Base-by-base conservation (phyloP, 768 basidiomycete genomes). In the Tylopilus subfusipes region DNA sequence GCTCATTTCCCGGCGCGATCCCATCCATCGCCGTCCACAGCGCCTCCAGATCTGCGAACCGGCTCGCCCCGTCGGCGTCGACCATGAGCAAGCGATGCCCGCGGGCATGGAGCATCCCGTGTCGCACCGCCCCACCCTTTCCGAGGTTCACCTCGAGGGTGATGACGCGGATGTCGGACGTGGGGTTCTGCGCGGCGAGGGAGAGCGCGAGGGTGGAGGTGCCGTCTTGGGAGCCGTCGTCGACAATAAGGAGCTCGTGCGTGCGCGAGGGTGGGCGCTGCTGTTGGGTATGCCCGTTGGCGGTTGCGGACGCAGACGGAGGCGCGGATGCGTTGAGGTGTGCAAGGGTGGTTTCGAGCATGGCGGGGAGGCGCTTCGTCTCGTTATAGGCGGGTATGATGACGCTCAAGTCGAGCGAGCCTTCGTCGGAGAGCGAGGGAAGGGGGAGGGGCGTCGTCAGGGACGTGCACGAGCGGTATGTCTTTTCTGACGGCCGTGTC, bases 361-460 rank as follows among this genome's bases (percentile, higher is more conserved):
- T 98, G 42, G 75, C 68, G 0, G 85, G 88, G n/a, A 98, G 76
- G 18, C 95, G 83, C n/a, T 78, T 72, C 5, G 82, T 81, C 71
- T 97, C 95, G 64, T 97, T 97, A 78, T 85, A 98, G 0, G 95
- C 94, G 12, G 95, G 95, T 11, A 97, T 82, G 61, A 97, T 79
- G 62, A 98, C 78, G 27, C 84, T 85, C 38, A 98, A 76, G 64
- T 87, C 86, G 47, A 93, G 77, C 1, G 80, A 75, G 40, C 81
- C 75, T 0, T 78, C 69, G 49, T 85, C 81, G n/a, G 76, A 62
- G 29, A 89, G 74, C 7, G 74, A 75, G 16, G 84, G 74, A 5
- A 91, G 73, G 1, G 82, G 81, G n/a, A 70, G 72, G 1, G 81
- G 77, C n/a, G 74, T 78, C 21, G 74, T 73, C 18, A 82, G 79